Base-by-base conservation (phyloP, 805 yeast species). In the Saccharomycopsis oosterbeekiorum region DNA sequence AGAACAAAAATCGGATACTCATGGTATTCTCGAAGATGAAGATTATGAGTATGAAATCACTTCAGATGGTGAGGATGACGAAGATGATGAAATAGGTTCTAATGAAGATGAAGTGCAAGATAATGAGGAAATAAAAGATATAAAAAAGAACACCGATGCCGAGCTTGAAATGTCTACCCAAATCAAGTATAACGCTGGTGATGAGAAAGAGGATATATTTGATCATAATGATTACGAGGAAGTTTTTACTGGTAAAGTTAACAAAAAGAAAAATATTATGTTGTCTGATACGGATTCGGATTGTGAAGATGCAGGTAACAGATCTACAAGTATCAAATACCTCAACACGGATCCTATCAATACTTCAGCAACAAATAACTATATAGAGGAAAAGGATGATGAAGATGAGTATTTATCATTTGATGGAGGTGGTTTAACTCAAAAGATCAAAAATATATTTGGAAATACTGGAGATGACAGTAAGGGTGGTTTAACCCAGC, bases 361-460 rank as follows among this genome's bases (percentile, higher is more conserved):
- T 3, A 24, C 29, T 19, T 21, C 34, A 12, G 34, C 34, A 8
- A 47, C 2, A 4, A 21, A 2, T 6, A 21, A 24, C 10, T 47
- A 24, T 21, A 9, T 47, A 53, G 66, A 61, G n/a, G 65, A 62
- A 53, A 65, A 64, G n/a, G 65, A 65, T 12, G 65, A 64, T 6
- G 67, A 63, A 19, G 55, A 64, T 4, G 65, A 65, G 9, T 40
- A 58, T 26, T 19, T 54, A 6, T 39, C 29, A 12, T 36, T 56
- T 10, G 47, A 37, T 15, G 68, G 67, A 57, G 67, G 65, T 63
- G 67, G 67, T 24, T 68, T 67, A 14, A 68, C 61, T 8, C 62
- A 59, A 40, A 59, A 60, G 60, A 62, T 41, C 43, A 57, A 57
- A 34, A 58, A 50, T 42, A 60, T 64, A 43, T 65, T 42, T 60